A percentile compares a stretch with the other conserved stretches of the same genome.
phyloP scores from a whole-genome alignment of 306 rosid species.

The Corylus americana region DNA sequence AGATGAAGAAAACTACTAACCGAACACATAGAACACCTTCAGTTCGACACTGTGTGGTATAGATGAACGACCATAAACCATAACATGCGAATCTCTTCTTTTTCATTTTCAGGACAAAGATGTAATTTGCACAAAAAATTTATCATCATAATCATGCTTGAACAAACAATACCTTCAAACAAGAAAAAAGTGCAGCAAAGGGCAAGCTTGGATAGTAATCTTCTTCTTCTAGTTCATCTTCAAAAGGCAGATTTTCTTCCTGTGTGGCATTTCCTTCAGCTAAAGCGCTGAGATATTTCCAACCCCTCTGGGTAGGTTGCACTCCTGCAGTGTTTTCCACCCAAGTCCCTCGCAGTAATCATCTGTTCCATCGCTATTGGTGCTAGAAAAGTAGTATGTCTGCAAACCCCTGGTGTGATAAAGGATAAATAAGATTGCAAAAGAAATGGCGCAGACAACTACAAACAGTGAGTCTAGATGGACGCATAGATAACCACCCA shows the following conservation, averaged over 20 bases:
- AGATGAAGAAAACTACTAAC: not conserved
- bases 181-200: conserved; percentile 80
- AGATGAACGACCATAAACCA: not conserved
- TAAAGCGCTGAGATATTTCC: conserved; percentile 70
- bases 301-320: conserved; percentile 60
- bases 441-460: conserved; percentile 6
- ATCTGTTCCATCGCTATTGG: conserved; percentile 68
- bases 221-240: conserved; percentile 75
- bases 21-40: not conserved
- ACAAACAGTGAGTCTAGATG: conserved; percentile 15
- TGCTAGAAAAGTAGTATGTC: conserved; percentile 78
- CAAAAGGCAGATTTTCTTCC: conserved; percentile 49
- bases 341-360: conserved; percentile 71
- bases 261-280: conserved; percentile 57
- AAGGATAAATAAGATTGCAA: conserved; percentile 32
- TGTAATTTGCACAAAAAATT: not conserved
- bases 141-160: not conserved
- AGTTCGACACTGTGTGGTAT: not conserved
- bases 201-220: conserved; percentile 92
- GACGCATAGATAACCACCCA: conserved; percentile 6
- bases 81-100: not conserved
- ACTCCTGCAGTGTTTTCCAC: conserved; percentile 82
- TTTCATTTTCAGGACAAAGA: not conserved
- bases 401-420: conserved; percentile 65
- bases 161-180: conserved; percentile 65